A percentile compares a stretch with the other conserved stretches of the same genome.
Conservation (phyloP, 139 green algal species). For the Picochlorum sp. region DNA sequence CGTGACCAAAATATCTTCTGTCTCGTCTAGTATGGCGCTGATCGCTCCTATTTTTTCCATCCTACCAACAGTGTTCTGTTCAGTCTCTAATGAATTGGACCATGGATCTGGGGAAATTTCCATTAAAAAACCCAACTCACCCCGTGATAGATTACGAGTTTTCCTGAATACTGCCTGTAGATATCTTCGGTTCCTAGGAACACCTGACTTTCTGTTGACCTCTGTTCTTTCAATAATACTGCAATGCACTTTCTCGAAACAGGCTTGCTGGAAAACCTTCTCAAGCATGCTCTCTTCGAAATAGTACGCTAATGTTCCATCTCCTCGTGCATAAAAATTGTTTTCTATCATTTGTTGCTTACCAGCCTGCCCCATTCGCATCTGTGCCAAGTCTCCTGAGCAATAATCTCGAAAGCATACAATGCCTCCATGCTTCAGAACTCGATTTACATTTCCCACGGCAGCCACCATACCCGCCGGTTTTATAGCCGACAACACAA, state of each 20-base stretch:
- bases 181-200: conserved; percentile 64
- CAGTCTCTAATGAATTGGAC: no score
- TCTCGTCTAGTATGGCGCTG: no score
- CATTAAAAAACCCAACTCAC: no score
- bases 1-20: no score
- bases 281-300: conserved; percentile 41
- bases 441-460: conserved; percentile 7
- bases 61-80: no score
- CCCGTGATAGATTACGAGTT: neutral
- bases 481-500: conserved; percentile 87
- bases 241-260: conserved; percentile 44
- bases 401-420: conserved; percentile 74
- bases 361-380: conserved; percentile 22
- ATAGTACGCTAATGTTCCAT: conserved; percentile 78
- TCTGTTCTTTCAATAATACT: conserved; percentile 37
- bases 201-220: conserved; percentile 49
- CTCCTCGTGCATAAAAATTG: conserved; percentile 65
- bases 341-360: conserved; percentile 29
- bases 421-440: conserved; percentile 35
- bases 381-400: conserved; percentile 53
- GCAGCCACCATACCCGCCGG: conserved; percentile 50
- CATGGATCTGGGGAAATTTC: no score
- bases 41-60: no score
- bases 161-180: conserved; percentile 62
- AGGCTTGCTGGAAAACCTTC: conserved; percentile 42